Conservation (phyloP, 2,329 filamentous ascomycete species). For the Fusarium sp. region DNA sequence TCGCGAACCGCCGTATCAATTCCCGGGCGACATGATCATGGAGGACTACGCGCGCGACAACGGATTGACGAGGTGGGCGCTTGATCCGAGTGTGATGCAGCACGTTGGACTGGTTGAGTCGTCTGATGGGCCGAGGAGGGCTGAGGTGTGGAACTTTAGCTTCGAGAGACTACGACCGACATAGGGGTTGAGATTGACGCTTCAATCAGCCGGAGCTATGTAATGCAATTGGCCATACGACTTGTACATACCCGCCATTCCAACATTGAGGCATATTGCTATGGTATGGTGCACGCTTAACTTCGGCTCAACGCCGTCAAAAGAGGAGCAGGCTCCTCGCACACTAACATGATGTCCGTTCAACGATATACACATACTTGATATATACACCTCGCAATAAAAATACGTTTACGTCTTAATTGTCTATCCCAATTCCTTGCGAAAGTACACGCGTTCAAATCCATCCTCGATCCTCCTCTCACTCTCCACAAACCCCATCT, state of each 20-base stretch:
- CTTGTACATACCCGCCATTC: no score
- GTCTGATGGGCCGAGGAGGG: slow-evolving; percentile 43
- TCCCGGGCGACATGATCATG: slow-evolving; percentile 51
- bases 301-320: no score
- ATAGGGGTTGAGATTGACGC: not conserved
- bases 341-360: no score
- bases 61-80: slow-evolving; percentile 50
- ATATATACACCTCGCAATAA: no score
- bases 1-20: slow-evolving; percentile 48
- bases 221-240: no score
- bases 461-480: slow-evolving; percentile 48
- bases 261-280: no score
- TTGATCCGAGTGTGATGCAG: slow-evolving; percentile 53
- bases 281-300: no score
- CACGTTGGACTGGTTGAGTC: slow-evolving; percentile 51
- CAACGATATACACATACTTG: no score
- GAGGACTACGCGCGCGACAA: slow-evolving; percentile 49
- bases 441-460: slow-evolving; percentile 52
- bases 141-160: slow-evolving; percentile 53
- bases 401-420: no score
- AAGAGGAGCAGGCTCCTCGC: no score
- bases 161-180: slow-evolving; percentile 44
- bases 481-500: slow-evolving; percentile 50
- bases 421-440: slow-evolving; percentile 48
- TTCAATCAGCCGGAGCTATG: no score